Percentiles rank a stretch among this genome's conserved stretches.
Conservation (phyloP, 768 basidiomycete species). For the Boletus pseudopeckii region DNA sequence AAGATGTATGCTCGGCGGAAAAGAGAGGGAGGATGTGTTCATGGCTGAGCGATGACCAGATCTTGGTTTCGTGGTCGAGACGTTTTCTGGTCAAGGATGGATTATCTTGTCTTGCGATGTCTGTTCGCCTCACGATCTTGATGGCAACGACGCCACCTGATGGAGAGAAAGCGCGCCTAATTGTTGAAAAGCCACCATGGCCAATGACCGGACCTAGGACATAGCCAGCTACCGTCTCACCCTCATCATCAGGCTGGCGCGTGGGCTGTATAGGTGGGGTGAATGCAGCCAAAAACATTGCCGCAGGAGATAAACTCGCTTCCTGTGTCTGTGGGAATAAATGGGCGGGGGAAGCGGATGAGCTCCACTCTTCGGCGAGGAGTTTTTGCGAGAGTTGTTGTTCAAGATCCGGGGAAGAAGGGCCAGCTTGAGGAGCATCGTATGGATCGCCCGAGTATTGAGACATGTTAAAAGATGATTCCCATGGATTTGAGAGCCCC, state of each 20-base stretch:
- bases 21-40: slow-evolving; percentile 88
- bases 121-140: slow-evolving; percentile 71
- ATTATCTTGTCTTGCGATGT: slow-evolving; percentile 51
- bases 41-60: slow-evolving; percentile 78
- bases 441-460: background rate
- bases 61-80: slow-evolving; percentile 63
- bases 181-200: slow-evolving; percentile 77
- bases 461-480: background rate
- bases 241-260: slow-evolving; percentile 59
- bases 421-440: background rate
- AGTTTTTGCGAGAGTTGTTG: slow-evolving; percentile 22
- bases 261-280: slow-evolving; percentile 37
- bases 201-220: slow-evolving; percentile 74
- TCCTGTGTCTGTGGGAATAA: slow-evolving; percentile 13
- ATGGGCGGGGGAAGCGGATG: background rate
- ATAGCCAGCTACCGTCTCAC: slow-evolving; percentile 66
- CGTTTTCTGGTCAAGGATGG: slow-evolving; percentile 48
- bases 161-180: slow-evolving; percentile 63
- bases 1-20: slow-evolving; percentile 50
- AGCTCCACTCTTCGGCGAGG: slow-evolving; percentile 1
- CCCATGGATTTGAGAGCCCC: slow-evolving; percentile 11
- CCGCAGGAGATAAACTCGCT: slow-evolving; percentile 56
- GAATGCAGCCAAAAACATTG: slow-evolving; percentile 69
- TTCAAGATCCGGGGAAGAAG: slow-evolving; percentile 25
- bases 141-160: slow-evolving; percentile 73